These are phyloP conservation scores for Cadophora malorum DNA, from an alignment of 2,329 filamentous ascomycete genomes.

Conservation along the genomic window DNA sequence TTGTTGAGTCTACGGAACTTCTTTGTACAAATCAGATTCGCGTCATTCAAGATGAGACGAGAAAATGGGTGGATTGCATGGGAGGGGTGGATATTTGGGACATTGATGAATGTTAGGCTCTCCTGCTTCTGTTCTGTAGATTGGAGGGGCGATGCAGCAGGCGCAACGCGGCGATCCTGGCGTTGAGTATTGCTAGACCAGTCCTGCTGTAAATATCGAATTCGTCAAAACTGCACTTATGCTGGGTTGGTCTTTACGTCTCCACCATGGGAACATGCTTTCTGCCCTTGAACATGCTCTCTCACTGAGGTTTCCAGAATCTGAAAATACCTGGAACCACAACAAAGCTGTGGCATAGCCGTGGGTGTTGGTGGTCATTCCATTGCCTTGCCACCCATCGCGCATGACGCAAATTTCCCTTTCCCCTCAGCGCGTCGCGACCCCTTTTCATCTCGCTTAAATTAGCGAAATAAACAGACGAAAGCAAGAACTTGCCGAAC, in stretches of 20 bases:
- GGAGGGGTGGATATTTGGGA: neutral
- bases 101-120: neutral
- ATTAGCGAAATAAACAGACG: slow-evolving; percentile 8
- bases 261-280: too few species aligned
- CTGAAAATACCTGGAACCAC: too few species aligned
- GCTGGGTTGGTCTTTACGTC: neutral
- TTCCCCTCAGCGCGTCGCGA: neutral
- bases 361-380: too few species aligned
- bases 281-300: too few species aligned
- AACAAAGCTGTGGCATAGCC: neutral
- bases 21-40: neutral
- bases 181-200: neutral
- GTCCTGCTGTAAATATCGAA: neutral
- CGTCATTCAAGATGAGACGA: neutral
- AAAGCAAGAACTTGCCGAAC: neutral
- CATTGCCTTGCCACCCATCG: neutral
- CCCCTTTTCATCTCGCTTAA: slow-evolving; percentile 7
- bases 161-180: neutral
- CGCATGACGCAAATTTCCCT: neutral
- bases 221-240: neutral
- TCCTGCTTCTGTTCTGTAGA: neutral
- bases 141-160: neutral
- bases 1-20: neutral
- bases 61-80: neutral
- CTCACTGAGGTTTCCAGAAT: too few species aligned